phyloP scores from a whole-genome alignment of 148 eudicot species.

The Cornus kousa region DNA sequence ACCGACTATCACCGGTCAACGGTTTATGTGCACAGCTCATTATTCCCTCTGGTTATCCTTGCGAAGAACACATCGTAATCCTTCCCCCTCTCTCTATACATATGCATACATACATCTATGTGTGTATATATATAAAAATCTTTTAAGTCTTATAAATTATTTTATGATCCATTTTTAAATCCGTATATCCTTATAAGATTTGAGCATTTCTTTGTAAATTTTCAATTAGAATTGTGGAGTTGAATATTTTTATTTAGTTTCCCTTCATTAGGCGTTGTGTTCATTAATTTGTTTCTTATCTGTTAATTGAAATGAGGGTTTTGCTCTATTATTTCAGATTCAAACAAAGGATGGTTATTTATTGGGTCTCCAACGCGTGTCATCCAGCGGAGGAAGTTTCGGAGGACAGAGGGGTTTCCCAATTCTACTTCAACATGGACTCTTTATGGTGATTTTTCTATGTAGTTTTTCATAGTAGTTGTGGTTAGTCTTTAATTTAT shows the following conservation, averaged over 20 bases:
- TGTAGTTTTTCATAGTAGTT: background rate
- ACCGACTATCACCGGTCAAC: conserved; percentile 22
- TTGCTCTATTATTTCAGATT: conserved; percentile 34
- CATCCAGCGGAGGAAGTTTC: conserved; percentile 30
- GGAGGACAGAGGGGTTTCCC: conserved; percentile 47
- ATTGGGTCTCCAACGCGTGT: conserved; percentile 79
- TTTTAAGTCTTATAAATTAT: background rate
- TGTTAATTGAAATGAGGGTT: background rate
- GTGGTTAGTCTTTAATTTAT: too few relatives aligned
- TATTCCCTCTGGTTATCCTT: conserved; percentile 56
- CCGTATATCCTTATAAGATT: background rate
- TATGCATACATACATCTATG: background rate
- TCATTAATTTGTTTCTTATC: background rate
- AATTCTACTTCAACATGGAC: conserved; percentile 82
- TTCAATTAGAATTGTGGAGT: background rate
- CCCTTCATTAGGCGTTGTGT: background rate
- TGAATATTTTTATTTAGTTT: background rate
- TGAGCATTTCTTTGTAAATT: background rate
- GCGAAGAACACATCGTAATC: conserved; percentile 73
- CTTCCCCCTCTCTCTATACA: conserved; percentile 8
- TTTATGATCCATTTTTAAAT: background rate
- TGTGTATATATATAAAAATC: too few relatives aligned
- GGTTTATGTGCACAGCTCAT: conserved; percentile 67
- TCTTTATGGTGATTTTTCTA: conserved; percentile 59
- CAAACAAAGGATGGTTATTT: conserved; percentile 75